Conservation (phyloP, 805 yeast species). For the Barnettozyma wickerhamii region DNA sequence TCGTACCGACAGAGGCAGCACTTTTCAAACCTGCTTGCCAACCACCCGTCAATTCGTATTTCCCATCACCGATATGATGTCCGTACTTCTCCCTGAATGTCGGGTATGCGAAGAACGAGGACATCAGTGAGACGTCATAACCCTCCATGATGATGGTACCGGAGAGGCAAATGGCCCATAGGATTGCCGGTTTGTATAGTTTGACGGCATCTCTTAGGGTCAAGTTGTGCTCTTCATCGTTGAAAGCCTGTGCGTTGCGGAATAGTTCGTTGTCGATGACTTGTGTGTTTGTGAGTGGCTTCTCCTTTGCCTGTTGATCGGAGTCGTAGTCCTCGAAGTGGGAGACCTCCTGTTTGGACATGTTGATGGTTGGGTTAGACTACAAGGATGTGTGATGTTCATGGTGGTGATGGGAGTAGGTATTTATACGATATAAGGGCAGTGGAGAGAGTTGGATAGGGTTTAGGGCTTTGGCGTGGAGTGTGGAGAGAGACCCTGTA, state of each 20-base stretch:
- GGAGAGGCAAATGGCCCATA: conserved; percentile 19
- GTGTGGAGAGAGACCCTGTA: no score
- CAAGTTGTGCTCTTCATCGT: conserved; percentile 17
- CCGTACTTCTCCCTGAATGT: conserved; percentile 18
- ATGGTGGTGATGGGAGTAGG: no score
- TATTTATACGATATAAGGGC: no score
- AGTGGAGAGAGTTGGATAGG: no score
- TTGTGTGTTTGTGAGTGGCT: no score
- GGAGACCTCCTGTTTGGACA: no score
- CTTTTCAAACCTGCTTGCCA: conserved; percentile 42
- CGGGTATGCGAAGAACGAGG: conserved; percentile 21
- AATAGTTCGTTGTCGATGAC: conserved; percentile 11
- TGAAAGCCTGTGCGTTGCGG: conserved; percentile 16
- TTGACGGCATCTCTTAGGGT: conserved; percentile 16
- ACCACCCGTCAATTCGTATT: conserved; percentile 33
- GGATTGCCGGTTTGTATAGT: conserved; percentile 14
- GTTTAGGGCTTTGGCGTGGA: no score
- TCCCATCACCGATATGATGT: conserved; percentile 23
- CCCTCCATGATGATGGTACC: conserved; percentile 25
- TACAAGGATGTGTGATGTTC: no score
- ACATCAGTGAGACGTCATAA: conserved; percentile 19
- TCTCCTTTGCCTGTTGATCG: no score
- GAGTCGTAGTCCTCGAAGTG: no score
- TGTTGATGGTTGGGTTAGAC: no score
- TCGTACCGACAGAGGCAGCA: conserved; percentile 28